Evolutionary conservation across 1,284 basidiomycete species (phyloP).

Genomic region (Mycosarcoma maydis): DNA sequence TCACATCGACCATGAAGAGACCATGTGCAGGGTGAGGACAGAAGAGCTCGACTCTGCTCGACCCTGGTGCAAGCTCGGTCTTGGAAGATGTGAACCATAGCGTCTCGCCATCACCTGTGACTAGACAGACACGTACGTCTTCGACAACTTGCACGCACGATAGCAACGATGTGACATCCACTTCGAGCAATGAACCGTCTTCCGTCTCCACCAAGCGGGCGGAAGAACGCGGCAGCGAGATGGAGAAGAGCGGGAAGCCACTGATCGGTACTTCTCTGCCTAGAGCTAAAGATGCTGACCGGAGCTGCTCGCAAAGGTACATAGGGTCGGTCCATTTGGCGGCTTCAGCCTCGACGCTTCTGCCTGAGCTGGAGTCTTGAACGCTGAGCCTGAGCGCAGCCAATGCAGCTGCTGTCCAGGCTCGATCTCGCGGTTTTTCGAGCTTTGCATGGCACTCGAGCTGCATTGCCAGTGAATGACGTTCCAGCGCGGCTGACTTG

Average conservation of each 20-base stretch:
- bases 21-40: conserved; percentile 50
- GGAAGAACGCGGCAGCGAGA: conserved; percentile 9
- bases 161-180: conserved; percentile 39
- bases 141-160: conserved; percentile 47
- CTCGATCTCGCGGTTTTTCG: conserved; percentile 73
- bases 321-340: conserved; percentile 29
- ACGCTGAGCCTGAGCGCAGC: conserved; percentile 25
- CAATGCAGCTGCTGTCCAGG: conserved; percentile 75
- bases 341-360: conserved; percentile 4
- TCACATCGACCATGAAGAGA: conserved; percentile 56
- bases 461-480: conserved; percentile 77
- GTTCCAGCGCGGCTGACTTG: conserved; percentile 80
- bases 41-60: conserved; percentile 37
- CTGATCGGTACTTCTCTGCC: conserved; percentile 51
- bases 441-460: conserved; percentile 74
- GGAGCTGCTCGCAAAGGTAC: conserved; percentile 37
- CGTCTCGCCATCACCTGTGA: conserved; percentile 31
- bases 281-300: conserved; percentile 21
- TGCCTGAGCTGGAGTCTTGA: neutral
- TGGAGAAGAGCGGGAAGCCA: conserved; percentile 42
- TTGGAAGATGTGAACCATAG: conserved; percentile 55
- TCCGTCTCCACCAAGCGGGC: conserved; percentile 29
- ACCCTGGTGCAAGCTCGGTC: conserved; percentile 41
- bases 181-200: conserved; percentile 51
- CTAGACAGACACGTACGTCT: conserved; percentile 55